Base-by-base conservation (phyloP, 73 alveolate genomes). In the Uronychia binucleata region DNA sequence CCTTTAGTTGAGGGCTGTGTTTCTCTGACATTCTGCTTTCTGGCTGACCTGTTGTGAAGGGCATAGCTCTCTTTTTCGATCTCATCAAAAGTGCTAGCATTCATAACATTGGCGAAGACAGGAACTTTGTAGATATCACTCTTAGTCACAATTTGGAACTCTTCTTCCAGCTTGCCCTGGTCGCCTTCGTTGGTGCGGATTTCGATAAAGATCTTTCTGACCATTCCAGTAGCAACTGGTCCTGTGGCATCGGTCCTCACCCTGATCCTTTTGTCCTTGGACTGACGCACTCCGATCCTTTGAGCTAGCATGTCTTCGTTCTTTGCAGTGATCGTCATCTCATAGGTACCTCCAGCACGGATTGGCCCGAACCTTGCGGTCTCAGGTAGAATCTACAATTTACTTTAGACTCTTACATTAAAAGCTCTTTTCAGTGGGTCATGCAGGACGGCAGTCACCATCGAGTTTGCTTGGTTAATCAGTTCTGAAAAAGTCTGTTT, bases 401-500 rank as follows among this genome's bases (percentile, higher is more conserved):
- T n/a, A n/a, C n/a, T n/a, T n/a, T n/a, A n/a, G n/a, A n/a, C n/a
- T n/a, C n/a, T n/a, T n/a, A n/a, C n/a, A 77, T 93, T 88, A 33
- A 93, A 76, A 0, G 92, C 75, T 57, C 96, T 82, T 79, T 93
- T 93, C 58, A 93, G 86, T 30, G 98, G 97, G 85, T 97, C 99
- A 77, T 97, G 96, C n/a, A 97, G 89, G 79, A 95, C 99, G 19
- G 98, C 90, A 11, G 99, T 96, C 30, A 97, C 97, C 99, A 97
- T 97, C 34, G 97, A 86, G 88, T 97, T 97, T 29, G 97, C 96
- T 88, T 96, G 94, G 82, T 95, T 95, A 82, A 96, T 96, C 93
- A 97, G 93, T 85, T 97, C 99, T 58, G 96, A 97, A 74, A 97
- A 94, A 26, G 98, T 97, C 83, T 97, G 93, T 78, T 97, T 92